These are phyloP conservation scores for Trichoderma polysporum DNA, from an alignment of 2,329 filamentous ascomycete genomes.

Conservation along the genomic window DNA sequence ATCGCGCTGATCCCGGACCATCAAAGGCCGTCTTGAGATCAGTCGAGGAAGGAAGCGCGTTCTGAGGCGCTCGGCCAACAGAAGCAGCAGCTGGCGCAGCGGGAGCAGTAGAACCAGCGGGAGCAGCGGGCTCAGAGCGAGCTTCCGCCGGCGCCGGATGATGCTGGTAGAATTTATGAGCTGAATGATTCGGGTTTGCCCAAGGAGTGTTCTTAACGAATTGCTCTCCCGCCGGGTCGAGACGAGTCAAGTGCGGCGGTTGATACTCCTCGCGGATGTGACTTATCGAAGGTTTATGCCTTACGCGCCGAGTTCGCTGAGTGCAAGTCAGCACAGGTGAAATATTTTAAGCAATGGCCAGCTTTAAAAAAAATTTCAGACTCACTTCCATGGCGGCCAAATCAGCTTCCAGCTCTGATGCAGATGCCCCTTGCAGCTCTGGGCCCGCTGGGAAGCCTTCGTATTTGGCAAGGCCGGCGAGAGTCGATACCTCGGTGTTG, in stretches of 20 bases:
- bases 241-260: slow-evolving; percentile 47
- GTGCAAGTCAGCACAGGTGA: slow-evolving; percentile 22
- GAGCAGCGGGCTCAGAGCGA: slow-evolving; percentile 21
- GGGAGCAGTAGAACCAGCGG: slow-evolving; percentile 14
- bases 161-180: slow-evolving; percentile 54
- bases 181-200: slow-evolving; percentile 84
- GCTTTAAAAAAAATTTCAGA: slow-evolving; percentile 1
- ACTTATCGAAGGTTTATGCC: slow-evolving; percentile 39
- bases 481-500: slow-evolving; percentile 88
- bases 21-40: slow-evolving; percentile 31
- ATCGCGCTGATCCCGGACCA: slow-evolving; percentile 26
- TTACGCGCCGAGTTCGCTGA: slow-evolving; percentile 38
- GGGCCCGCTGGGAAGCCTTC: slow-evolving; percentile 96
- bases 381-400: slow-evolving; percentile 81
- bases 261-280: slow-evolving; percentile 49
- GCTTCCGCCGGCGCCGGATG: slow-evolving; percentile 30
- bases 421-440: slow-evolving; percentile 69
- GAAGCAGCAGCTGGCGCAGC: slow-evolving; percentile 18
- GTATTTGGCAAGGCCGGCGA: slow-evolving; percentile 90
- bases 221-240: slow-evolving; percentile 74
- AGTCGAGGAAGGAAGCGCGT: slow-evolving; percentile 22
- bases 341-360: neutral
- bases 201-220: slow-evolving; percentile 88
- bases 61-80: slow-evolving; percentile 27
- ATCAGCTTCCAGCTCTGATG: slow-evolving; percentile 79